phyloP scores from a whole-genome alignment of 306 rosid genomes.

The Adenanthera pavonina region DNA sequence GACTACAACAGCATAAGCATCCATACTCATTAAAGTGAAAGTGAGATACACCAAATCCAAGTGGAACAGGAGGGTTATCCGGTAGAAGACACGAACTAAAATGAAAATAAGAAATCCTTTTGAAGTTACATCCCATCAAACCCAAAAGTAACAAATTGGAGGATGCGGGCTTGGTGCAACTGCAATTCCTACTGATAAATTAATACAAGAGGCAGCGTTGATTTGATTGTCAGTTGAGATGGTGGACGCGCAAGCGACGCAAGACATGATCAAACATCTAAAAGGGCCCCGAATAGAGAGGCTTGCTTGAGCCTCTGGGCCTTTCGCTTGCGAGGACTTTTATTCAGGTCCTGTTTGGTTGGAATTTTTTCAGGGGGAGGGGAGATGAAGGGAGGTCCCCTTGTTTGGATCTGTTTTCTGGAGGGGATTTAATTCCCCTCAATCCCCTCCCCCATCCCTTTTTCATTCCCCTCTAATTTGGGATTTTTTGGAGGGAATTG shows the following conservation, averaged over 20 bases:
- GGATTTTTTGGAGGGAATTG: too few species aligned
- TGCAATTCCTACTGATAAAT: background rate
- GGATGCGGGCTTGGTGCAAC: background rate
- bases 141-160: background rate
- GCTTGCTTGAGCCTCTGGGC: background rate
- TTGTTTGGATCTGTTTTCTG: too few species aligned
- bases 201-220: background rate
- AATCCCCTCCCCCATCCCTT: too few species aligned
- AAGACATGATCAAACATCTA: constrained; percentile 3
- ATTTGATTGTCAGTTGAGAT: background rate
- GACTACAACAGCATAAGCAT: background rate
- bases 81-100: constrained; percentile 26
- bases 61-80: background rate
- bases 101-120: background rate
- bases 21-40: background rate
- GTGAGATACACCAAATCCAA: background rate
- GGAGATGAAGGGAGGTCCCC: too few species aligned
- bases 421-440: too few species aligned
- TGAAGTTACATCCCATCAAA: background rate
- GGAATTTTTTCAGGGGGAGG: too few species aligned
- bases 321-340: background rate
- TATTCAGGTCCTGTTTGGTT: too few species aligned
- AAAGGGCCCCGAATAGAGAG: background rate
- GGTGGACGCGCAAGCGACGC: background rate
- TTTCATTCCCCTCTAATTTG: too few species aligned